These are phyloP conservation scores for Calonectria pteridis DNA, from an alignment of 2,329 filamentous ascomycete genomes.

Conservation along the genomic window DNA sequence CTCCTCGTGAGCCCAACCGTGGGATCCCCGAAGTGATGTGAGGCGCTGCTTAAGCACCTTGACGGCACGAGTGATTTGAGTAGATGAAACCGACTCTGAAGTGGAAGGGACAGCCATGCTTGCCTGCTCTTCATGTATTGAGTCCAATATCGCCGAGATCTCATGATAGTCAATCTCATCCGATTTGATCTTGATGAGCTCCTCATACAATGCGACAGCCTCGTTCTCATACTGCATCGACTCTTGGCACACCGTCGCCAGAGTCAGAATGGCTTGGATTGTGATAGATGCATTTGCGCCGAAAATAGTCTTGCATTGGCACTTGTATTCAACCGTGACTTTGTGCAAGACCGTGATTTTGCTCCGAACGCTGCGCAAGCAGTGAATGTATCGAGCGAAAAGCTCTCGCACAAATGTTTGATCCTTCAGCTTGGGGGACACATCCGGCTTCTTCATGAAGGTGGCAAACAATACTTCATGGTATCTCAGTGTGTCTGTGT, in stretches of 20 bases:
- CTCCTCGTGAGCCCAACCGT: constrained; percentile 1
- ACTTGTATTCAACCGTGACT: background rate
- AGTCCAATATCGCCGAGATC: background rate
- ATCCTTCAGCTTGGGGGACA: background rate
- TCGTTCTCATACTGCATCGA: constrained; percentile 3
- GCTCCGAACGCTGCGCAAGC: background rate
- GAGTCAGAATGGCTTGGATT: background rate
- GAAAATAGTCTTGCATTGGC: background rate
- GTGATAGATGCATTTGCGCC: background rate
- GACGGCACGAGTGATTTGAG: background rate
- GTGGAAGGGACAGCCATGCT: background rate
- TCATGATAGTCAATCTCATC: constrained; percentile 1
- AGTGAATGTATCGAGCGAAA: background rate
- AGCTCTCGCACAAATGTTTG: background rate
- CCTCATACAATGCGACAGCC: background rate
- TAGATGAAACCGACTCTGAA: background rate
- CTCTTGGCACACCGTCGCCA: background rate
- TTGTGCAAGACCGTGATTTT: background rate
- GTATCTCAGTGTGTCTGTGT: background rate
- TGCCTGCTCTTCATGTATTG: background rate
- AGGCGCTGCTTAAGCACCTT: background rate
- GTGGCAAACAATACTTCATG: background rate
- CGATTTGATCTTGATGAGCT: background rate
- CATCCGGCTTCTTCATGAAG: background rate
- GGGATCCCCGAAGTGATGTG: background rate